phyloP scores from a whole-genome alignment of 306 rosid genomes.

The Rosa rugosa region DNA sequence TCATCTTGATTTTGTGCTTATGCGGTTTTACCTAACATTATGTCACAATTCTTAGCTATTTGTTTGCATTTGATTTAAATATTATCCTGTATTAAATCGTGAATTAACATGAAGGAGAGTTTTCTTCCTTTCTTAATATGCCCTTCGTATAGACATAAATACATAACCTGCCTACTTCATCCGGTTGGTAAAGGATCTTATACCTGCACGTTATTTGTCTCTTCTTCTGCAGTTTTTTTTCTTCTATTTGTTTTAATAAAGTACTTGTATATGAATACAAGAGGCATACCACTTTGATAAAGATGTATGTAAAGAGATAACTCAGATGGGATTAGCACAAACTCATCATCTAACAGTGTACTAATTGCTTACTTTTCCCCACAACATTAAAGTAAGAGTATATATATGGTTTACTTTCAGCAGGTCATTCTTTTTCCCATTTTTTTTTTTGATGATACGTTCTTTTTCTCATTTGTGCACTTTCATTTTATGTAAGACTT shows the following conservation, averaged over 20 bases:
- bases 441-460: too few species aligned
- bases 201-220: neutral
- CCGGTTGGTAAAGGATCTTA: neutral
- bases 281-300: neutral
- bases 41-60: neutral
- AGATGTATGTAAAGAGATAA: neutral
- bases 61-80: neutral
- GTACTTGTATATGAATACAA: neutral
- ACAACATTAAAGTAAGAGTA: neutral
- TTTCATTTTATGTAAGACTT: slow-evolving; percentile 19
- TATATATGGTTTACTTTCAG: slow-evolving; percentile 13
- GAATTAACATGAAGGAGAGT: neutral
- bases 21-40: neutral
- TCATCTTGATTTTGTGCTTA: neutral
- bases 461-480: neutral
- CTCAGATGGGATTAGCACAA: neutral
- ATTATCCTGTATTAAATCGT: neutral
- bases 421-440: neutral
- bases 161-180: neutral
- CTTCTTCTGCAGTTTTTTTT: neutral
- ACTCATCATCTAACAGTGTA: neutral
- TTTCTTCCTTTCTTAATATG: neutral
- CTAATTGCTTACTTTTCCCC: neutral
- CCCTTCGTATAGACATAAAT: neutral
- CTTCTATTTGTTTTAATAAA: neutral